Percentiles rank a stretch among this genome's conserved stretches.
Conservation (phyloP, 257 asterid species). For the Coffea canephora region DNA sequence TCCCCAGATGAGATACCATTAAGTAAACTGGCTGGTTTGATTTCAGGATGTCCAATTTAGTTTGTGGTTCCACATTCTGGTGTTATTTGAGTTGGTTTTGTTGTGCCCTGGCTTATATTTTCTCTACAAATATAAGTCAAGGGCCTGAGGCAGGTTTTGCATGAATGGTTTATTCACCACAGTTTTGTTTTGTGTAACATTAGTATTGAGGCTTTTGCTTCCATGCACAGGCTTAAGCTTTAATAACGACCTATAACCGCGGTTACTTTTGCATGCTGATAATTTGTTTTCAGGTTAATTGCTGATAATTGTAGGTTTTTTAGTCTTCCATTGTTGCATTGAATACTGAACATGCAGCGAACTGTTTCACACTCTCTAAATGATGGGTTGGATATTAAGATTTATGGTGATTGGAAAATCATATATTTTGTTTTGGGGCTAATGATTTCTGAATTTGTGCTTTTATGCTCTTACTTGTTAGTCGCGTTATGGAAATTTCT, state of each 20-base stretch:
- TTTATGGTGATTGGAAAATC: not conserved
- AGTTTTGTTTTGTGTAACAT: not conserved
- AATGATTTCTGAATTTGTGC: not conserved
- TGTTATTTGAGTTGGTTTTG: not conserved
- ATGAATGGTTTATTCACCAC: not conserved
- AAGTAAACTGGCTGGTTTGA: not conserved
- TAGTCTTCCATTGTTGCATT: not conserved
- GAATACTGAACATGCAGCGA: not conserved
- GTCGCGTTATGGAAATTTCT: not conserved
- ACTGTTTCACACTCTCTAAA: not conserved
- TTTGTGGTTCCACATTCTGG: not conserved
- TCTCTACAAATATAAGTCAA: not conserved
- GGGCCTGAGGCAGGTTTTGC: not conserved
- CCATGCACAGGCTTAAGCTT: not conserved
- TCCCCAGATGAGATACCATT: not conserved
- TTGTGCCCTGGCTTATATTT: not conserved
- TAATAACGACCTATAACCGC: not conserved
- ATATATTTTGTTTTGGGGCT: not conserved
- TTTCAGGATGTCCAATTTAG: not conserved
- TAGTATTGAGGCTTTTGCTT: not conserved
- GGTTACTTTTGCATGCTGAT: not conserved
- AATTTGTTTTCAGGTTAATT: not conserved
- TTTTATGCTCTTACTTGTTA: not conserved
- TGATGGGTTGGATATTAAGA: not conserved
- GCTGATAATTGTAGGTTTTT: not conserved